phyloP scores from a whole-genome alignment of 2,329 filamentous ascomycete genomes.

The Dothideomycetes sp. region DNA sequence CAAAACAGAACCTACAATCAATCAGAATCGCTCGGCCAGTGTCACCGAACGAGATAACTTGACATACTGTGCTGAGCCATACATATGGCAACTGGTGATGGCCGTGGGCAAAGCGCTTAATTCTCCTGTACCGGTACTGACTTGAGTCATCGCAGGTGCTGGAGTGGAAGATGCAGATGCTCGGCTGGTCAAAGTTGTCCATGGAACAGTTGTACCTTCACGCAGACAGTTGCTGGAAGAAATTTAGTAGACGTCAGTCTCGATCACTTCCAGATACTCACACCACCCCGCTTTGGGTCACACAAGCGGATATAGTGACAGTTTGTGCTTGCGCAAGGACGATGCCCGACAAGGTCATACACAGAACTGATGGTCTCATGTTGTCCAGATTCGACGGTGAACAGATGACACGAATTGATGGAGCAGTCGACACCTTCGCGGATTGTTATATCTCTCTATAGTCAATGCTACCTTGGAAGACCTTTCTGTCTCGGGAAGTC shows the following conservation, averaged over 20 bases:
- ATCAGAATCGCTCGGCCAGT: neutral
- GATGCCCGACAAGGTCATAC: no score
- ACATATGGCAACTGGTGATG: conserved; percentile 36
- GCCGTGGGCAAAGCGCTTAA: neutral
- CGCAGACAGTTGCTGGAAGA: conserved; percentile 5
- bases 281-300: conserved; percentile 3
- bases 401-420: no score
- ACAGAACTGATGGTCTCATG: no score
- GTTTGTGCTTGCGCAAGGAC: conserved; percentile 5
- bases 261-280: neutral
- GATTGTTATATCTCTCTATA: no score
- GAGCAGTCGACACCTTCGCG: no score
- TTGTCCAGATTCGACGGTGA: no score
- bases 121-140: neutral
- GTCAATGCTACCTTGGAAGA: no score
- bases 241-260: neutral
- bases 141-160: neutral
- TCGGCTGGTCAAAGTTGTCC: conserved; percentile 2
- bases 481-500: no score
- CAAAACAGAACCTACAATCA: conserved; percentile 35
- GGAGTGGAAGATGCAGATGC: neutral
- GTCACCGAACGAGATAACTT: no score
- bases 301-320: conserved; percentile 1
- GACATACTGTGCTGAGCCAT: conserved; percentile 36
- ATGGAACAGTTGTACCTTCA: conserved; percentile 5